Evolutionary conservation across 805 yeast genomes (phyloP), one percentile per base, ranked within the genome.

Genomic region (Sugiyamaella chiloensis): DNA sequence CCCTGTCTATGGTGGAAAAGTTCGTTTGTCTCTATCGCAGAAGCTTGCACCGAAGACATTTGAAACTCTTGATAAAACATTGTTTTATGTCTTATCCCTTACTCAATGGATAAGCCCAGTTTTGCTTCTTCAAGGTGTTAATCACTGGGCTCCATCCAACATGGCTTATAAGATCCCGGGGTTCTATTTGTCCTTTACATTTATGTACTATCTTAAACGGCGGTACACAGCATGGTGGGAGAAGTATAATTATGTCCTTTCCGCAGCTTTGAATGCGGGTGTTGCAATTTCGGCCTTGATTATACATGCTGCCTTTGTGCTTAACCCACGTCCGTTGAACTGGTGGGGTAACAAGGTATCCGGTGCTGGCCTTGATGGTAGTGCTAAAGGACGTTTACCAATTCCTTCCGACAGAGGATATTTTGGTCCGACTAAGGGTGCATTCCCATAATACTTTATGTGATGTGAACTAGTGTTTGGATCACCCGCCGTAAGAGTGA

Each of bases 221-320:
- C 66, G 70, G 55, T 75, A 75, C 61, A 60, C 73, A 40, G 61
- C 70, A 19, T 75, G 85, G 85, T 83, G 85, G 69, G 66, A 64
- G 40, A 69, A 69, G 61, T 74, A 71, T 60, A 71, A 66, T 58
- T 74, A 69, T 51, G 71, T 82, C 16, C 62, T 83, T 45, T 69
- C 81, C 21, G 75, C 83, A 43, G 83, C 78, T 1, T 64, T 81
- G n/a, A 70, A 76, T 40, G 65, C 67, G 3, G 68, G 65, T 21
- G 52, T 59, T 3, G 34, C 29, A 26, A 11, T 26, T 26, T 8
- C 9, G 9, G 29, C 9, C 11, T 8, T 26, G 7, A 26, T 26
- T 26, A 7, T 8, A 11, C 7, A 7, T 26, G 9, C 11, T 7
- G 7, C 29, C 7, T 26, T 26, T 11, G 29, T 8, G 9, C 11